Base-by-base conservation (phyloP, 2,329 filamentous ascomycete genomes). In the Corniculantispora saksenae region DNA sequence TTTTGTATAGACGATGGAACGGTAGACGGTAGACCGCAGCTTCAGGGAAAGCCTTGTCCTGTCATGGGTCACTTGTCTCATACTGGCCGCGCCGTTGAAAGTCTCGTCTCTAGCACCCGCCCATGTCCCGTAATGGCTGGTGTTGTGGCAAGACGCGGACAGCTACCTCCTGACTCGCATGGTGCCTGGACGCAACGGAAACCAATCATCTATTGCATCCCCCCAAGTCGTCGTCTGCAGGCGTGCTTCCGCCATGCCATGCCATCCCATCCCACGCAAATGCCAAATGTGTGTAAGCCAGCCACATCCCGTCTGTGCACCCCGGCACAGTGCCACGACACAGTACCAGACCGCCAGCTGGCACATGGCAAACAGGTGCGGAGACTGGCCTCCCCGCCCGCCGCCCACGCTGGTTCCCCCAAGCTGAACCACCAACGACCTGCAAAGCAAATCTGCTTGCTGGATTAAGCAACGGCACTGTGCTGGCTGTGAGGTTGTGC, bases 301-400 rank as follows among this genome's bases (percentile, higher is more conserved):
- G 32, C 32, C 23, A 25, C 6, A 29, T 15, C 4, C 48, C 48
- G 23, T 29, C 23, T 29, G 48, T 29, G 25, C 48, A 51, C 48
- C 23, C 32, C 15, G n/a, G 27, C 35, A 61, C 59, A 61, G 59
- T 61, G n/a, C 25, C 23, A 23, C 15, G 4, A 25, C 7, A 17
- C 13, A 50, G 47, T 50, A 50, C 12, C 47, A 23, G 9, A 3
- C 12, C 47, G 5, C 9, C 15, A 10, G n/a, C 17, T 19, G 12
- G 25, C 59, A 61, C 59, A 61, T 61, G 59, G 59, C 59, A 61
- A 61, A 61, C 59, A 61, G 59, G 48, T 61, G 59, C 59, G 59
- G 59, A 61, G 59, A 53, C 59, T 45, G 21, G 48, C 59, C 59
- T 54, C 59, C 59, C 50, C 59, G 59, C 50, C 48, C 50, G 21